These are phyloP conservation scores for Magnusiomyces suaveolens DNA, from an alignment of 1,139 yeast species.

Conservation along the genomic window DNA sequence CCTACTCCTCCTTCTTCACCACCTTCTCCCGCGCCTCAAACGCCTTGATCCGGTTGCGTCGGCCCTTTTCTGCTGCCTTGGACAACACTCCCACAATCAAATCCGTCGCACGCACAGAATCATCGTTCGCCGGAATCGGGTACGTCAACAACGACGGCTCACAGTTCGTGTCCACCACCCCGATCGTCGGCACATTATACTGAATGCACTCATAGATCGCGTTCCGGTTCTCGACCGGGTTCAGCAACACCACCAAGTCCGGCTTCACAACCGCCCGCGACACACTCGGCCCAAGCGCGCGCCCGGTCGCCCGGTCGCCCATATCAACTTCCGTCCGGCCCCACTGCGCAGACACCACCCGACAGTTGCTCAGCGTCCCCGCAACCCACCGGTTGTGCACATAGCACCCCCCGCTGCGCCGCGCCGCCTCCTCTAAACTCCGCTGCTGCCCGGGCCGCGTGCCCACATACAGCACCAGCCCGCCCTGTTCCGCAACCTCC, in stretches of 20 bases:
- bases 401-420: constrained; percentile 66
- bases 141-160: constrained; percentile 86
- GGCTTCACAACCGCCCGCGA: constrained; percentile 50
- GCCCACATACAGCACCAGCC: constrained; percentile 75
- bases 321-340: constrained; percentile 59
- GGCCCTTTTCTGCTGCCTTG: constrained; percentile 75
- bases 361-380: constrained; percentile 82
- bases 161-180: constrained; percentile 85
- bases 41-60: constrained; percentile 44
- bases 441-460: constrained; percentile 70
- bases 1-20: neutral
- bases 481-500: constrained; percentile 77
- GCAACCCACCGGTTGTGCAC: constrained; percentile 88
- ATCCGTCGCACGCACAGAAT: constrained; percentile 72
- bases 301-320: constrained; percentile 50
- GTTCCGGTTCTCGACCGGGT: constrained; percentile 80
- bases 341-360: constrained; percentile 54
- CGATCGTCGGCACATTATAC: constrained; percentile 83
- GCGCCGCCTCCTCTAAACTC: constrained; percentile 71
- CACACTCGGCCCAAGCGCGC: constrained; percentile 40
- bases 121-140: constrained; percentile 95
- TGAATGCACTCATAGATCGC: constrained; percentile 75
- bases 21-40: constrained; percentile 18
- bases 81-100: constrained; percentile 75
- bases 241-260: constrained; percentile 74